Base-by-base conservation (phyloP, 306 rosid genomes). In the Dicorynia guianensis region DNA sequence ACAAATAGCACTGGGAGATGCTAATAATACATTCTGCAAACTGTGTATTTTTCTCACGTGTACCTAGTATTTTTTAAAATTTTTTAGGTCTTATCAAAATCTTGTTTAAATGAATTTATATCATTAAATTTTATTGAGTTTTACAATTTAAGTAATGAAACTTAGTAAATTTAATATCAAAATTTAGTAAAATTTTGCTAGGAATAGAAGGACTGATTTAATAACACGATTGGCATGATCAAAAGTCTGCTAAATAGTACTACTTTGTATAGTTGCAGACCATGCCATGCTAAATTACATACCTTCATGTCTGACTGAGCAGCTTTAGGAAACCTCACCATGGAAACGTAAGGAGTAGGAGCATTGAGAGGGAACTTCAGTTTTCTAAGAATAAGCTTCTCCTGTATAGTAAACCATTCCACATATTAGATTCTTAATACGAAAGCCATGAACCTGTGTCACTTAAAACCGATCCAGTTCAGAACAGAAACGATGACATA, bases 281-380 rank as follows among this genome's bases (percentile, higher is more conserved):
- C 36, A 44, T 46, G 43, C 33, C 33, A 44, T 39, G 44, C 48
- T 19, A 67, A 59, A 52, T 40, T 70, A 55, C 63, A 63, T 81
- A 94, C 98, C 96, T 87, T 88, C 25, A 17, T 68, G 60, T 89
- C 85, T 56, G 98, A 82, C 82, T 82, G 95, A 60, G 93, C 87
- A 67, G 98, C 98, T 88, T 92, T 95, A 56, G 92, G 93, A 83
- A 95, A 92, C 79, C 98, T 90, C 85, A 90, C 78, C 97, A 92
- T 80, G 52, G 92, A 95, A 76, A 92, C 95, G 70, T 92, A 95
- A n/a, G 89, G 95, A 71, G 97, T 95, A 43, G 98, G 96, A 39
- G 86, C 20, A 71, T 90, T 92, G 47, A 95, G 84, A 40, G 96
- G 95, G 74, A 95, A 95, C 81, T 95, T 88, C 65, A 92, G 67